Percentiles rank a stretch among this genome's conserved stretches.
phyloP scores from a whole-genome alignment of 2,329 filamentous ascomycete genomes.

The Eurotiales sp. region DNA sequence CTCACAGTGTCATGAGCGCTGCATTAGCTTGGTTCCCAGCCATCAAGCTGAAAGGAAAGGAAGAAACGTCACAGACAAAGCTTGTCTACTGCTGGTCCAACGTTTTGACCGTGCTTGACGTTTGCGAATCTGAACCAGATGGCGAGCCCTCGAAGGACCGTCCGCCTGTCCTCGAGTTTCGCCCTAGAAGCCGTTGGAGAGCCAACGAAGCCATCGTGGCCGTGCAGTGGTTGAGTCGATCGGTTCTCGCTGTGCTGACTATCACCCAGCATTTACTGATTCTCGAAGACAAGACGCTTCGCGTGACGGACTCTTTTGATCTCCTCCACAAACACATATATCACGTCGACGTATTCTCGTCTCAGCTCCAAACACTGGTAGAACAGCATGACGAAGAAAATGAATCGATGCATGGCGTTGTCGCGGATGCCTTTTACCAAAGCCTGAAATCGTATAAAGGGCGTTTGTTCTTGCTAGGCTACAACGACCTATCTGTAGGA shows the following conservation, averaged over 20 bases:
- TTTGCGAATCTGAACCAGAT: slow-evolving; percentile 64
- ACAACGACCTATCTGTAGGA: slow-evolving; percentile 87
- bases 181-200: slow-evolving; percentile 80
- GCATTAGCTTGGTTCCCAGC: slow-evolving; percentile 97
- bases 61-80: slow-evolving; percentile 69
- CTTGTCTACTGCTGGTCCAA: slow-evolving; percentile 99
- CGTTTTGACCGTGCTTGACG: slow-evolving; percentile 86
- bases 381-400: slow-evolving; percentile 87
- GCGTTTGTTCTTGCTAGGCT: slow-evolving; percentile 85
- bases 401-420: slow-evolving; percentile 85
- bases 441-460: slow-evolving; percentile 96
- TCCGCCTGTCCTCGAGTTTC: slow-evolving; percentile 74
- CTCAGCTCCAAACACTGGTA: slow-evolving; percentile 76
- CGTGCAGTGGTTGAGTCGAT: slow-evolving; percentile 93
- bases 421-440: slow-evolving; percentile 97
- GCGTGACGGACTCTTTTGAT: slow-evolving; percentile 92
- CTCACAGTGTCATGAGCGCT: slow-evolving; percentile 87
- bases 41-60: slow-evolving; percentile 78
- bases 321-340: slow-evolving; percentile 89
- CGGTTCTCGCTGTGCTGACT: slow-evolving; percentile 85
- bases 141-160: slow-evolving; percentile 67
- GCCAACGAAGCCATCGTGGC: slow-evolving; percentile 94
- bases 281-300: slow-evolving; percentile 81
- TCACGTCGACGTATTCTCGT: slow-evolving; percentile 84
- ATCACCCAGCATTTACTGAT: slow-evolving; percentile 92